Percentiles rank a stretch among this genome's conserved stretches.
Conservation (phyloP, 768 basidiomycete genomes). For the Trametes cubensis region DNA sequence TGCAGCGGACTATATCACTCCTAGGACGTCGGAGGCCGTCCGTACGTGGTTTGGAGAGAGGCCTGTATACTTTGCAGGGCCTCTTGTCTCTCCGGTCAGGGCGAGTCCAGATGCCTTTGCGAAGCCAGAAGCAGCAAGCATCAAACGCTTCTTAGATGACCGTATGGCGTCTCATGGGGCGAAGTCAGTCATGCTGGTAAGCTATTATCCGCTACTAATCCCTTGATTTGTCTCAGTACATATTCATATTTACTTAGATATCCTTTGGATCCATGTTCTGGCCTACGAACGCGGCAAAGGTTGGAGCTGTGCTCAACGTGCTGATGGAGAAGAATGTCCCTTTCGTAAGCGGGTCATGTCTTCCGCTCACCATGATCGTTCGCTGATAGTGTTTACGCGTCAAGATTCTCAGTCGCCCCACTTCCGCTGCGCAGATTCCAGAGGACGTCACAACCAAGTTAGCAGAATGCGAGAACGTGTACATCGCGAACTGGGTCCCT, state of each 20-base stretch:
- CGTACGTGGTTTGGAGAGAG: not conserved
- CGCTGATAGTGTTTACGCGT: not conserved
- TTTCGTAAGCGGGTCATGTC: not conserved
- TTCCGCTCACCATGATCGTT: not conserved
- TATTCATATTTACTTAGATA: not conserved
- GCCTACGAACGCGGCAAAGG: conserved; percentile 6
- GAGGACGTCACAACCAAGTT: not conserved
- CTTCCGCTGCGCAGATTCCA: not conserved
- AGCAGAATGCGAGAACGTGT: not conserved
- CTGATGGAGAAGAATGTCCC: conserved; percentile 6
- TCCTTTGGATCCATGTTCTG: conserved; percentile 13
- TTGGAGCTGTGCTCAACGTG: conserved; percentile 3
- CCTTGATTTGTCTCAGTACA: too few relatives aligned
- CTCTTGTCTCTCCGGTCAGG: not conserved
- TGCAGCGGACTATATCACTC: conserved; percentile 2
- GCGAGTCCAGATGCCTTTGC: too few relatives aligned
- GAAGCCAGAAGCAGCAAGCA: not conserved
- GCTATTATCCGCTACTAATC: not conserved
- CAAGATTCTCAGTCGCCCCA: not conserved
- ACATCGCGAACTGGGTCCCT: not conserved
- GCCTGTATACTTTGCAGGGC: not conserved
- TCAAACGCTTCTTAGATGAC: not conserved
- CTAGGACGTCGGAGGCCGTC: not conserved
- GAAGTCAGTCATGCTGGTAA: not conserved
- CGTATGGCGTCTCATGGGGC: not conserved